A percentile compares a stretch with the other conserved stretches of the same genome.
Evolutionary conservation across 768 basidiomycete genomes (phyloP).

Genomic region (Lactarius quietus): DNA sequence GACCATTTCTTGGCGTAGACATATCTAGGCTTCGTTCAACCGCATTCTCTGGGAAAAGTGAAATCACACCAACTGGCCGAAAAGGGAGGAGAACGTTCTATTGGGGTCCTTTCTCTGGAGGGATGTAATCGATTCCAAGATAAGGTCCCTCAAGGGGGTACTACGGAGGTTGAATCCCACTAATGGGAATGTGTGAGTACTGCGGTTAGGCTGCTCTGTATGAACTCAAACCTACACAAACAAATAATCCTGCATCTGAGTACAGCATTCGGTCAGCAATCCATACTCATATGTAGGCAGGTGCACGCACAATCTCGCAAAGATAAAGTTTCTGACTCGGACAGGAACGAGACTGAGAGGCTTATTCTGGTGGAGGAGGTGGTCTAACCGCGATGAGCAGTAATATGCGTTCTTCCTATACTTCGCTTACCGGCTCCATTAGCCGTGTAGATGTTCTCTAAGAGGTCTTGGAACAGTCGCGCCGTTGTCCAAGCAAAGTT

Average conservation of each 20-base stretch:
- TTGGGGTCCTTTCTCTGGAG: constrained; percentile 10
- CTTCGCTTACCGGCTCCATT: constrained; percentile 1
- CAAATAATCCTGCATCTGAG: constrained; percentile 15
- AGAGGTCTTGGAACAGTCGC: constrained; percentile 12
- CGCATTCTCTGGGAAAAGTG: neutral
- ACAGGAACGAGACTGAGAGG: neutral
- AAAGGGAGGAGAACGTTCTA: constrained; percentile 6
- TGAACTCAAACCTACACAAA: constrained; percentile 5
- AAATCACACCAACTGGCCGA: neutral
- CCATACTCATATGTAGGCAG: neutral
- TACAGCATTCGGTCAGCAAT: neutral
- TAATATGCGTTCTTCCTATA: too few species aligned
- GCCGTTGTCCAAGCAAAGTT: neutral
- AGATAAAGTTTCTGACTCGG: constrained; percentile 1
- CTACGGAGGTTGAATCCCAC: constrained; percentile 9
- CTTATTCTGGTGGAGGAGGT: constrained; percentile 11
- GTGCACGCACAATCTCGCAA: constrained; percentile 19
- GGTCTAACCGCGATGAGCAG: neutral
- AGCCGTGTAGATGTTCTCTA: constrained; percentile 23
- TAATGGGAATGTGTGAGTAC: neutral
- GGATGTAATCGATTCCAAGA: constrained; percentile 5
- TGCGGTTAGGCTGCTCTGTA: neutral
- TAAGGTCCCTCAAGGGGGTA: neutral
- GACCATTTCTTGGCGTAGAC: constrained; percentile 11
- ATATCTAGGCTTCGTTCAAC: constrained; percentile 10